Evolutionary conservation across 2,329 filamentous ascomycete species (phyloP).

Genomic region (Bipolaris gigantea): DNA sequence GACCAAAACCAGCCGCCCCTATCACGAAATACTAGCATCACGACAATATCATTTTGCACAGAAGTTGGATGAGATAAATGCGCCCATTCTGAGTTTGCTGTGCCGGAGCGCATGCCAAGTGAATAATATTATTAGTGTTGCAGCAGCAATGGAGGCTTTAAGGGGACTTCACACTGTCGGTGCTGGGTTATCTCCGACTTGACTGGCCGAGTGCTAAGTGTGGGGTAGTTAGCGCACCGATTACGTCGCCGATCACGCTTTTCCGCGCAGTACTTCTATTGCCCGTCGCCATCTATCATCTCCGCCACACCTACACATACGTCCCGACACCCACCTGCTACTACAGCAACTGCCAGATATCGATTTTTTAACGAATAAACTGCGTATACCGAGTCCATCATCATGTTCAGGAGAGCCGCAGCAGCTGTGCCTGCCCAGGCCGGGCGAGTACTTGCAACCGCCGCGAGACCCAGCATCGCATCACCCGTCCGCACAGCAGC

Average conservation of each 20-base stretch:
- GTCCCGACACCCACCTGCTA: slow-evolving; percentile 15
- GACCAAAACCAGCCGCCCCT: too few species aligned
- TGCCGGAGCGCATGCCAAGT: too few species aligned
- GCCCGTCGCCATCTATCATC: slow-evolving; percentile 27
- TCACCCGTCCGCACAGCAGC: slow-evolving; percentile 50
- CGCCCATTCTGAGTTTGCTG: too few species aligned
- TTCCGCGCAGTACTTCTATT: slow-evolving; percentile 22
- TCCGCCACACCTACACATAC: slow-evolving; percentile 24
- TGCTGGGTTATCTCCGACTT: too few species aligned
- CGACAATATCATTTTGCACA: too few species aligned
- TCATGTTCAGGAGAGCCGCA: slow-evolving; percentile 62
- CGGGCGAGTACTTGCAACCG: slow-evolving; percentile 53
- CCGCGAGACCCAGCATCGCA: slow-evolving; percentile 54
- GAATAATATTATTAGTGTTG: too few species aligned
- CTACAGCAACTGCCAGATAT: slow-evolving; percentile 1
- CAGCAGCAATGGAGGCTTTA: too few species aligned
- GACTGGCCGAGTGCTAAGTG: slow-evolving; percentile 21
- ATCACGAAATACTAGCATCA: too few species aligned
- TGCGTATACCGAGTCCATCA: slow-evolving; percentile 27
- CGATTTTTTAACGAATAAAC: slow-evolving; percentile 3
- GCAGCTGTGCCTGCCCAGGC: slow-evolving; percentile 57
- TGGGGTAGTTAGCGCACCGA: slow-evolving; percentile 26
- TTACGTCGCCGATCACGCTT: slow-evolving; percentile 31
- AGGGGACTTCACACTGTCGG: too few species aligned
- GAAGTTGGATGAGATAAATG: too few species aligned